phyloP scores from a whole-genome alignment of 2,329 filamentous ascomycete species.

The Trichoderma asperellum region DNA sequence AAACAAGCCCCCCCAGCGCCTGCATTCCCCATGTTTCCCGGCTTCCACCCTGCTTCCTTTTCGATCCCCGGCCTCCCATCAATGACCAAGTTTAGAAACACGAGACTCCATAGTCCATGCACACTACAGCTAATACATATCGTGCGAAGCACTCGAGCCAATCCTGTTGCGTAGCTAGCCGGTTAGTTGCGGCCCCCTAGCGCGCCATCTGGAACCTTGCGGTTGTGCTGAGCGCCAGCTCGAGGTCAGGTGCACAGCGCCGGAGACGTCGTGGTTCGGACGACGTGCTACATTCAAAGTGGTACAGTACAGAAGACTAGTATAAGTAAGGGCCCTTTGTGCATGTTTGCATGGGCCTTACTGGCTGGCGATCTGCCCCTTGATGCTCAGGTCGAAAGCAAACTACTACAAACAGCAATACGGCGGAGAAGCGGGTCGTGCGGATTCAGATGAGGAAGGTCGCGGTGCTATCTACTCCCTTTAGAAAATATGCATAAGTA shows the following conservation, averaged over 20 bases:
- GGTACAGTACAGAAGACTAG: not conserved
- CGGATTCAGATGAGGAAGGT: conserved; percentile 28
- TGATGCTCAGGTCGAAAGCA: not conserved
- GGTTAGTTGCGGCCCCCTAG: conserved; percentile 26
- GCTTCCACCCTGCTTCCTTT: conserved; percentile 21
- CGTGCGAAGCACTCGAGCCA: not conserved
- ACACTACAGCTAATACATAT: not conserved
- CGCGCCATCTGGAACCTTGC: not conserved
- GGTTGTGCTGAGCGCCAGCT: conserved; percentile 2
- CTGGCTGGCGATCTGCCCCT: conserved; percentile 1
- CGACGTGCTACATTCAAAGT: not conserved
- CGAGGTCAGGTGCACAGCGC: conserved; percentile 26
- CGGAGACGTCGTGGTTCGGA: conserved; percentile 21
- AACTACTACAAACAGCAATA: conserved; percentile 6
- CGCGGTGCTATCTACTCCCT: not conserved
- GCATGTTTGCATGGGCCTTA: conserved; percentile 5
- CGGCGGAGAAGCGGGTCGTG: conserved; percentile 24
- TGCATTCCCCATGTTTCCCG: not conserved
- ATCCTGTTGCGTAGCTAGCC: conserved; percentile 22
- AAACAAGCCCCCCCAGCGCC: not conserved
- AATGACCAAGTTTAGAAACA: conserved; percentile 23
- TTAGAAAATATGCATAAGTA: not conserved
- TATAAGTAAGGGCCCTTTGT: not conserved
- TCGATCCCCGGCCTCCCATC: not conserved
- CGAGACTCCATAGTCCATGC: not conserved